Evolutionary conservation across 148 eudicot genomes (phyloP), one percentile per base, ranked within the genome.

Genomic region (Suaeda aralocaspica): DNA sequence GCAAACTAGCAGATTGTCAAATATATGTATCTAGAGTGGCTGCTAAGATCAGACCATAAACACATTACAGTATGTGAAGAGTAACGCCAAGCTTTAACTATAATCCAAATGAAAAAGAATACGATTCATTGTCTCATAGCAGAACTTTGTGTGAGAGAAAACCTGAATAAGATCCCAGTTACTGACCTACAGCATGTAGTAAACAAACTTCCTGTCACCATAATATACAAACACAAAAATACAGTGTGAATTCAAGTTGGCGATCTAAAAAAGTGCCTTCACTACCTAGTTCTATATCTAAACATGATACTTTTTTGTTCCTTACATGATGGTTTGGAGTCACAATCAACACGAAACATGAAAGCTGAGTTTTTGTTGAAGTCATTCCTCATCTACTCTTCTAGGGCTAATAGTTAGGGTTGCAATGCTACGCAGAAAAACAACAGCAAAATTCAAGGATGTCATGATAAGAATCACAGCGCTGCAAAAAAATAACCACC

Each of bases 141-240:
- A 49, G 2, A 49, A 18, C n/a, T n/a, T 53, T 9, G 3, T 7
- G 0, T 5, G n/a, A 16, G 1, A 29, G 19, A 28, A 2, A 57
- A 57, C 50, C n/a, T 29, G 21, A 9, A 30, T 57, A 18, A 55
- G 31, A n/a, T n/a, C 8, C 41, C 41, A 15, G 6, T n/a, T n/a
- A n/a, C 61, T 57, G 61, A 16, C 30, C 34, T 57, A 29, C 25
- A 29, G 10, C 18, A 3, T 6, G 26, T n/a, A 57, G 34, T 57
- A 26, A 28, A 31, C 41, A 70, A 58, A 25, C 0, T 44, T 45
- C 29, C 16, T 16, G 41, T 11, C 19, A 29, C 5, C 59, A 45
- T 28, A 57, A 58, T 70, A 42, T 59, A 70, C 73, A 70, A 25
- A 39, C 52, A 44, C 53, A 28, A 59, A 7, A 57, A 70, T 70